These are phyloP conservation scores for Carex arenaria DNA, from an alignment of 202 grass and related monocot genomes.

Conservation along the genomic window DNA sequence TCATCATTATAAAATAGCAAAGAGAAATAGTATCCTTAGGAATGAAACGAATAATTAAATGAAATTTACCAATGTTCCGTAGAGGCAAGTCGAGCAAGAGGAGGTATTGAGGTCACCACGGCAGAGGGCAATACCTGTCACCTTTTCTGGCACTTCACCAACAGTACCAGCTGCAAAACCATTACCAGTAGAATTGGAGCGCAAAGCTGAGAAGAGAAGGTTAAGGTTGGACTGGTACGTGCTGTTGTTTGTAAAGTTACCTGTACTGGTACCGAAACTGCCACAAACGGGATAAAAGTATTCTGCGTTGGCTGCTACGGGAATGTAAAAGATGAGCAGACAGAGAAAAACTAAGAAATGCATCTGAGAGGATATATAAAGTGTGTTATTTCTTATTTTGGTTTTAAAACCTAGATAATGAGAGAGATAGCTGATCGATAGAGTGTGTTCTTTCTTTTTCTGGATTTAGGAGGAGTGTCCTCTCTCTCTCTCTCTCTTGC, in stretches of 20 bases:
- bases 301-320: slow-evolving; percentile 8
- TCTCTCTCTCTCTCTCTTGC: too few relatives aligned
- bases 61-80: neutral
- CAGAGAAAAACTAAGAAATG: slow-evolving; percentile 7
- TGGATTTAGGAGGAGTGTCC: neutral
- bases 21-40: neutral
- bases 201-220: slow-evolving; percentile 31
- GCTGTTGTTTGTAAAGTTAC: slow-evolving; percentile 24
- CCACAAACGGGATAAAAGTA: neutral
- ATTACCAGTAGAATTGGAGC: neutral
- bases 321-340: slow-evolving; percentile 26
- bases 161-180: slow-evolving; percentile 28
- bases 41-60: neutral
- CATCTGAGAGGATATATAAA: neutral
- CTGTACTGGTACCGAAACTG: neutral
- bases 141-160: slow-evolving; percentile 20
- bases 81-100: slow-evolving; percentile 25
- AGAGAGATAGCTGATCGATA: neutral
- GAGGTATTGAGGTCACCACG: slow-evolving; percentile 30
- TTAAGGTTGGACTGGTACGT: slow-evolving; percentile 31
- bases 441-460: neutral
- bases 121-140: slow-evolving; percentile 44
- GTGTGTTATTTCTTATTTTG: neutral
- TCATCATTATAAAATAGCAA: neutral
- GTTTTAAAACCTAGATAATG: neutral